A percentile compares a stretch with the other conserved stretches of the same genome.
phyloP scores from a whole-genome alignment of 345 rosid genomes.

The Trapa bicornis region DNA sequence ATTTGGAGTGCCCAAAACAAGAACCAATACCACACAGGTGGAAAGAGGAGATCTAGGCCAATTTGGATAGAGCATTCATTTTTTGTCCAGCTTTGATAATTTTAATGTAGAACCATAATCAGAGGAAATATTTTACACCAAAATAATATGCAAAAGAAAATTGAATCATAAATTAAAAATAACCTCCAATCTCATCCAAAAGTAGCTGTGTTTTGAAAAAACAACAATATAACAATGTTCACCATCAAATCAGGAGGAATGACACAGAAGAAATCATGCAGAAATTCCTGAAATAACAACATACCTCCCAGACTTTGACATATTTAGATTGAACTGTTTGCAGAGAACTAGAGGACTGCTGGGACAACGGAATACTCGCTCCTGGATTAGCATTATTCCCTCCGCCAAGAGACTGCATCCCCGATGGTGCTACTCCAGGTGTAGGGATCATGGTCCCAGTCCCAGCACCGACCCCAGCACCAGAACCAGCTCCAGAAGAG shows the following conservation, averaged over 20 bases:
- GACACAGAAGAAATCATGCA: background rate
- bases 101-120: background rate
- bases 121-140: background rate
- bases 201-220: background rate
- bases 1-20: background rate
- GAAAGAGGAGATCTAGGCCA: background rate
- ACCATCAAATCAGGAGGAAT: background rate
- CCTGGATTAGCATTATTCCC: conserved; percentile 51
- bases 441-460: conserved; percentile 75
- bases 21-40: background rate
- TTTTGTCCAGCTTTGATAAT: background rate
- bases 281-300: conserved; percentile 5
- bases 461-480: conserved; percentile 41
- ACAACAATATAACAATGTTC: background rate
- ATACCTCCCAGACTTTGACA: conserved; percentile 95
- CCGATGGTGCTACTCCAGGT: conserved; percentile 78
- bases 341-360: conserved; percentile 54
- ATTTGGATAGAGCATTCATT: background rate
- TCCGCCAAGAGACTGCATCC: conserved; percentile 51
- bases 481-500: conserved; percentile 55
- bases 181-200: background rate
- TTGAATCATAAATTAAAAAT: background rate
- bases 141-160: background rate
- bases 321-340: conserved; percentile 75
- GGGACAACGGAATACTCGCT: conserved; percentile 57